A percentile compares a stretch with the other conserved stretches of the same genome.
These are phyloP conservation scores for Fusarium sp. DNA, from an alignment of 2,329 filamentous ascomycete genomes.

Conservation along the genomic window DNA sequence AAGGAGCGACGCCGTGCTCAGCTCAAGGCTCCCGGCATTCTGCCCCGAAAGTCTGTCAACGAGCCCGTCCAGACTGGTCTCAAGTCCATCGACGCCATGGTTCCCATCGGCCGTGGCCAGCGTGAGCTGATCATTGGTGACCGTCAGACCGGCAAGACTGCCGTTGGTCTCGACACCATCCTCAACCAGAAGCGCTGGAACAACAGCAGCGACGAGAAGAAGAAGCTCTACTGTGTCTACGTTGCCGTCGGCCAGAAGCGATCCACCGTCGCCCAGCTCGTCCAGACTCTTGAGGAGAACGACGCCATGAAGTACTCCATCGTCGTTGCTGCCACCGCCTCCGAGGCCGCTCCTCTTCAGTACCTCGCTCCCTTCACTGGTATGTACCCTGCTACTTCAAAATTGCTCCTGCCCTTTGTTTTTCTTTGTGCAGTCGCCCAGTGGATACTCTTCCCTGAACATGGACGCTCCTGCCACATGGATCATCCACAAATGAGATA, in stretches of 20 bases:
- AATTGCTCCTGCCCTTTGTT: not conserved
- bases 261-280: slow-evolving; percentile 98
- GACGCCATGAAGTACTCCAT: slow-evolving; percentile 99
- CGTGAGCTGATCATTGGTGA: slow-evolving; percentile 99
- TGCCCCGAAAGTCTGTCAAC: slow-evolving; percentile 96
- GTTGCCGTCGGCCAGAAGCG: slow-evolving; percentile 99
- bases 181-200: slow-evolving; percentile 99
- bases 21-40: slow-evolving; percentile 98
- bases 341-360: slow-evolving; percentile 94
- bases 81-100: slow-evolving; percentile 99
- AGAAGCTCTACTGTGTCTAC: slow-evolving; percentile 99
- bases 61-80: slow-evolving; percentile 99
- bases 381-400: slow-evolving; percentile 31
- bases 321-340: slow-evolving; percentile 94
- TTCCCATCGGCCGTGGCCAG: slow-evolving; percentile 99
- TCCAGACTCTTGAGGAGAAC: slow-evolving; percentile 99
- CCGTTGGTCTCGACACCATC: slow-evolving; percentile 96
- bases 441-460: not conserved
- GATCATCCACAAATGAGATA: slow-evolving; percentile 43
- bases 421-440: not conserved
- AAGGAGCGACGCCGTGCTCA: slow-evolving; percentile 94
- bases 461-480: not conserved
- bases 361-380: slow-evolving; percentile 95
- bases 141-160: slow-evolving; percentile 99
- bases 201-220: slow-evolving; percentile 83